Percentiles rank a stretch among this genome's conserved stretches.
These are phyloP conservation scores for Elaeagnus macrophylla DNA, from an alignment of 306 rosid species.

Conservation along the genomic window DNA sequence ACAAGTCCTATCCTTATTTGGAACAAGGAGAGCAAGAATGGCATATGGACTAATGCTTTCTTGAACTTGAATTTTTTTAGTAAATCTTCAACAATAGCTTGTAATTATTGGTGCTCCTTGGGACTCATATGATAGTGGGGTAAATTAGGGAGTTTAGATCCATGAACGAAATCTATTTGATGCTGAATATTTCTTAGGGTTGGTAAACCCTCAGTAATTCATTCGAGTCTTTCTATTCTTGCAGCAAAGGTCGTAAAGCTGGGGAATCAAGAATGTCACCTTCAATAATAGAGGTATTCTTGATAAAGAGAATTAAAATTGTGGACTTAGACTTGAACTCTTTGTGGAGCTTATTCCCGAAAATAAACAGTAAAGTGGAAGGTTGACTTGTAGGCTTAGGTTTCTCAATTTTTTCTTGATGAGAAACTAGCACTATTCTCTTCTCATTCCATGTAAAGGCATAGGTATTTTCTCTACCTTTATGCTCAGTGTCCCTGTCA, in stretches of 20 bases:
- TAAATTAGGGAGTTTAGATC: background rate
- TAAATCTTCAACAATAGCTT: too few relatives aligned
- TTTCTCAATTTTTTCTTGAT: too few relatives aligned
- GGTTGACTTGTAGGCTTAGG: too few relatives aligned
- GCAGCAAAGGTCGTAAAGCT: fast-evolving
- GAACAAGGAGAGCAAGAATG: background rate
- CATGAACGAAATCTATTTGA: background rate
- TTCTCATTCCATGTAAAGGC: background rate
- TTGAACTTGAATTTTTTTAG: background rate
- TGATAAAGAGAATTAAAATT: background rate
- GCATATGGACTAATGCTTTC: background rate
- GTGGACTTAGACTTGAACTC: too few relatives aligned
- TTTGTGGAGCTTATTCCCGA: too few relatives aligned
- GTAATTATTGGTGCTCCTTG: too few relatives aligned
- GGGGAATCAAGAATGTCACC: too few relatives aligned
- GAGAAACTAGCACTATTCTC: background rate
- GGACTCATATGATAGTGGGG: background rate
- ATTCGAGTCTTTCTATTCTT: background rate
- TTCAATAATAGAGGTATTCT: background rate
- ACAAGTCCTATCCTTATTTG: background rate
- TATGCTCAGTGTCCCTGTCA: background rate
- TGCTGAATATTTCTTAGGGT: background rate
- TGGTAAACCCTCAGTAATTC: background rate
- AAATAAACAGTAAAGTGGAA: too few relatives aligned
- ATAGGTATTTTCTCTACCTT: background rate